Base-by-base conservation (phyloP, 768 basidiomycete genomes). In the Mycena chlorophos region DNA sequence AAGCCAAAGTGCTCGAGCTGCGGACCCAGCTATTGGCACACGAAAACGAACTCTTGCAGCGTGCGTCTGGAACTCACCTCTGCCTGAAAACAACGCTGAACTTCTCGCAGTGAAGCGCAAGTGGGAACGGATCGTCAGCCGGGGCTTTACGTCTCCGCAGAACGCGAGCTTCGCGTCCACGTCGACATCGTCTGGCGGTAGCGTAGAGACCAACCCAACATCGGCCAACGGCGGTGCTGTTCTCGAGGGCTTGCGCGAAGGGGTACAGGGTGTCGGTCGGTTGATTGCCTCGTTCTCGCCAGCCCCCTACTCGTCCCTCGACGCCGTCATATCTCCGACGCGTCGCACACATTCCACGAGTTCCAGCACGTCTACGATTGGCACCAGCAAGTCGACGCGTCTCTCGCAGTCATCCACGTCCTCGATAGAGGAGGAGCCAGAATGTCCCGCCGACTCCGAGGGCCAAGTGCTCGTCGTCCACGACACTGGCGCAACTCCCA, bases 81-180 rank as follows among this genome's bases (percentile, higher is more conserved):
- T 43, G 25, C 28, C 25, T 22, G 22, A 29, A 2, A 51, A 26
- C 31, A 31, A 20, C 16, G 47, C 49, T 52, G 22, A 63, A n/a
- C 40, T 6, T 26, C 4, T 31, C 38, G 2, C 61, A 86, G 85
- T 93, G 48, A 94, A 93, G 75, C 82, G 81, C 55, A 89, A 86
- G 70, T 94, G 91, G 91, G 89, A 87, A 68, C 81, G 83, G 28
- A 89, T 93, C 54, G 83, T 92, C 40, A 81, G 79, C 62, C 79
- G 83, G 17, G 85, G 86, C 23, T 80, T 86, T 60, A 78, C 79
- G 17, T 48, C 56, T 40, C 47, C 60, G 57, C 47, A 58, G 29
- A 52, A 52, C 62, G 13, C 49, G 53, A 27, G 49, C 50, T 22
- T 50, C 54, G n/a, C 45, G 48, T 57, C 67, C 57, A 66, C 61